Conservation (phyloP, 2,329 filamentous ascomycete genomes). For the Neocucurbitaria cava region DNA sequence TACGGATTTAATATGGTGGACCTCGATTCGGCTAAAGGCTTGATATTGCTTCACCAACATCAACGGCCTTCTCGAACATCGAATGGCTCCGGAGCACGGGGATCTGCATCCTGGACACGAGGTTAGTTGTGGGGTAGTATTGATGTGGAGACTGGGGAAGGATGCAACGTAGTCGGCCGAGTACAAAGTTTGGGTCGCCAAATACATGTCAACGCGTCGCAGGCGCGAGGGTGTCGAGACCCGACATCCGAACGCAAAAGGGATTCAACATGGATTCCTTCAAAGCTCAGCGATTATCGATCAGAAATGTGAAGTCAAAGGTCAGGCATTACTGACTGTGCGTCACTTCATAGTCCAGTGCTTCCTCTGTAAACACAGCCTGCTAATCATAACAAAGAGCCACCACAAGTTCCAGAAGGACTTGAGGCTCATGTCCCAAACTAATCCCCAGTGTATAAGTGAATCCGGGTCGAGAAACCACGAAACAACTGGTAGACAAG, state of each 20-base stretch:
- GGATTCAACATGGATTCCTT: neutral
- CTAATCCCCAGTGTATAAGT: neutral
- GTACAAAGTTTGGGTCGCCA: neutral
- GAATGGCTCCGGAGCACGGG: slow-evolving; percentile 7
- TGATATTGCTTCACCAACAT: slow-evolving; percentile 18
- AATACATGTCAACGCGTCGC: neutral
- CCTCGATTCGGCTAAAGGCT: slow-evolving; percentile 21
- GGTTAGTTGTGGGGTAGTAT: neutral
- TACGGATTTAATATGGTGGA: slow-evolving; percentile 13
- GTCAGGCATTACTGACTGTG: neutral
- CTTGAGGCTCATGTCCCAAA: neutral
- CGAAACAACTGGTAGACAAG: no score
- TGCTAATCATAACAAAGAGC: neutral
- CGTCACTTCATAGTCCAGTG: neutral
- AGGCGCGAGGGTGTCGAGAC: neutral
- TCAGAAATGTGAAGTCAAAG: neutral
- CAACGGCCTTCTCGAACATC: neutral
- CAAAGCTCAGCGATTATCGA: neutral
- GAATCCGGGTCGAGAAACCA: no score
- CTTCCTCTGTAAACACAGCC: neutral
- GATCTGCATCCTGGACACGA: slow-evolving; percentile 1
- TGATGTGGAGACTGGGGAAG: neutral
- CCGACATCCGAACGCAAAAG: neutral
- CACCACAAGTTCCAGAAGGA: neutral
- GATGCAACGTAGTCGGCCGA: neutral